A percentile compares a stretch with the other conserved stretches of the same genome.
Evolutionary conservation across 345 rosid genomes (phyloP).

Genomic region (Linum tenue): DNA sequence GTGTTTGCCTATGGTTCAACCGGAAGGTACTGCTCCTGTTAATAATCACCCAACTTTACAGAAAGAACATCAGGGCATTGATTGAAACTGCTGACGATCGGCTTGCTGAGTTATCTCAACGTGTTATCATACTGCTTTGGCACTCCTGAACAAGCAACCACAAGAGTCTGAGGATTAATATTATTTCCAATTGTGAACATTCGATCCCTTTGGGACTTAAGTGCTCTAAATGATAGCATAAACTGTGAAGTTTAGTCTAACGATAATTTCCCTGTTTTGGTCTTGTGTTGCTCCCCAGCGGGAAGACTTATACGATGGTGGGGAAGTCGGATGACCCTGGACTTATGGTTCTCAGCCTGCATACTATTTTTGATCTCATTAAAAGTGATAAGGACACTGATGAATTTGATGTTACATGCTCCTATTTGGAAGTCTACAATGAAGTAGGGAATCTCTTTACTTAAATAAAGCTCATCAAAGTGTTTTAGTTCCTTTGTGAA

Average conservation of each 20-base stretch:
- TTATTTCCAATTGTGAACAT: background rate
- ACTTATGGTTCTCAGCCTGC: slow-evolving; percentile 90
- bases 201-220: background rate
- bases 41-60: background rate
- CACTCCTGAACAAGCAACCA: too few relatives aligned
- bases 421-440: slow-evolving; percentile 93
- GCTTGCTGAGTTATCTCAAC: background rate
- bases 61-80: background rate
- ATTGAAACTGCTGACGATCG: background rate
- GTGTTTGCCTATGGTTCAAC: slow-evolving; percentile 96
- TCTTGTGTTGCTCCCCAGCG: slow-evolving; percentile 33
- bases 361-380: slow-evolving; percentile 71
- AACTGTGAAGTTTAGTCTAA: background rate
- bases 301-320: slow-evolving; percentile 95
- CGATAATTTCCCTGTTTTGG: background rate
- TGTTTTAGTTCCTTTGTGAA: background rate
- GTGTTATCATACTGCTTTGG: too few relatives aligned
- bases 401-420: slow-evolving; percentile 76
- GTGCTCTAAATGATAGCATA: background rate
- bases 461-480: background rate
- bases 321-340: slow-evolving; percentile 86
- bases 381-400: slow-evolving; percentile 56
- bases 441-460: slow-evolving; percentile 42
- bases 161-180: too few relatives aligned
- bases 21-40: slow-evolving; percentile 54